These are phyloP conservation scores for Pleurotus giganteus DNA, from an alignment of 768 basidiomycete genomes.

Conservation along the genomic window DNA sequence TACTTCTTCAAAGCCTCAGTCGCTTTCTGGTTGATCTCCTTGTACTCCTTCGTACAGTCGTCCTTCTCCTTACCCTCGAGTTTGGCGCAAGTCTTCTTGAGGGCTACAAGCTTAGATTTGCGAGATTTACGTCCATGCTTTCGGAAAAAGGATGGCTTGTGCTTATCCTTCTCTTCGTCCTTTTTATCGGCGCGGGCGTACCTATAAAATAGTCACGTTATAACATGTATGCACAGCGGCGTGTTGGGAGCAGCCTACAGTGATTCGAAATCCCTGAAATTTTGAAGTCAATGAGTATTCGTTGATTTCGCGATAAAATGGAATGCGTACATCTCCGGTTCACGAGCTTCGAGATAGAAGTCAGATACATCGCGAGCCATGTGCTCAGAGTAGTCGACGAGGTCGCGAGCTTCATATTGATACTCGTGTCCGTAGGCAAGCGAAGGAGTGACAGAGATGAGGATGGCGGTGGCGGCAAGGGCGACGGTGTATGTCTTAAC, in stretches of 20 bases:
- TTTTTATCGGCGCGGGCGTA: slow-evolving; percentile 1
- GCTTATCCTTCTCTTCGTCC: neutral
- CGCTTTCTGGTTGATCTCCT: neutral
- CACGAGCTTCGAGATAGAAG: neutral
- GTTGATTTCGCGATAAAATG: neutral
- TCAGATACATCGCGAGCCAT: slow-evolving; percentile 8
- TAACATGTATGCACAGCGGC: neutral
- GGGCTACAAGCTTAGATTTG: neutral
- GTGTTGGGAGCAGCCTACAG: neutral
- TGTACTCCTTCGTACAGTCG: slow-evolving; percentile 5
- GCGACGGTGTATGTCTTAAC: slow-evolving; percentile 5
- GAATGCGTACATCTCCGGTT: slow-evolving; percentile 1
- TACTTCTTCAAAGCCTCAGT: neutral
- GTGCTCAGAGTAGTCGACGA: slow-evolving; percentile 3
- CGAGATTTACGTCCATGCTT: neutral
- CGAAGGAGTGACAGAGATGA: neutral
- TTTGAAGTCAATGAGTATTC: neutral
- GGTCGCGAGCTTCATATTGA: slow-evolving; percentile 5
- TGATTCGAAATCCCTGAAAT: neutral
- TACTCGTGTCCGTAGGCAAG: neutral
- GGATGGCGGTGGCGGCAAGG: slow-evolving; percentile 5
- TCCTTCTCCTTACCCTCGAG: slow-evolving; percentile 3
- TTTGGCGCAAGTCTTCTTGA: slow-evolving; percentile 8
- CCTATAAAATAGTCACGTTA: neutral
- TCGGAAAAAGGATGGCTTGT: neutral